Conservation (phyloP, 1,284 basidiomycete species). For the Boletus semigastroideus region DNA sequence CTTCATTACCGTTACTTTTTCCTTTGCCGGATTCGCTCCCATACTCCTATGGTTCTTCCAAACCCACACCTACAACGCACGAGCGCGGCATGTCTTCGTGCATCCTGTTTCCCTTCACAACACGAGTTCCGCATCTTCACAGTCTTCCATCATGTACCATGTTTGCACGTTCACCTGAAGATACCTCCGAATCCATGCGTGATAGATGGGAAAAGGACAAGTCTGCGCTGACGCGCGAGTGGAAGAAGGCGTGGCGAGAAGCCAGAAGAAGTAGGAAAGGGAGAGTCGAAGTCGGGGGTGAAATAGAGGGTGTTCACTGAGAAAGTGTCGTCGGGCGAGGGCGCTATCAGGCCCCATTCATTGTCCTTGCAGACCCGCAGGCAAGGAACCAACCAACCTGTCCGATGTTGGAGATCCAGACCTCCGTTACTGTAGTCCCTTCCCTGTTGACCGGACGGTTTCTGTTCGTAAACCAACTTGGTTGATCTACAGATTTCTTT, state of each 20-base stretch:
- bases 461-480: too few species aligned
- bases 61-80: background rate
- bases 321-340: background rate
- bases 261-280: slow-evolving; percentile 69
- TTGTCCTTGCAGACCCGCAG: too few species aligned
- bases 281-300: slow-evolving; percentile 53
- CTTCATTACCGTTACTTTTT: slow-evolving; percentile 63
- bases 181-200: slow-evolving; percentile 58
- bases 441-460: too few species aligned
- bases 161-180: slow-evolving; percentile 49
- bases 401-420: too few species aligned
- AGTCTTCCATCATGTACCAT: slow-evolving; percentile 31
- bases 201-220: slow-evolving; percentile 71
- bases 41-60: slow-evolving; percentile 2
- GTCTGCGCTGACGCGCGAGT: slow-evolving; percentile 70
- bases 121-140: slow-evolving; percentile 44
- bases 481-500: too few species aligned
- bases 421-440: too few species aligned
- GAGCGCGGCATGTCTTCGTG: slow-evolving; percentile 9
- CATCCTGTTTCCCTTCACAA: slow-evolving; percentile 24
- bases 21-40: slow-evolving; percentile 40
- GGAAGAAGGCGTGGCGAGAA: slow-evolving; percentile 79
- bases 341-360: too few species aligned
- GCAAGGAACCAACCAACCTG: too few species aligned
- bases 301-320: slow-evolving; percentile 18